Evolutionary conservation across 2,329 filamentous ascomycete species (phyloP), one percentile per base, ranked within the genome.

Genomic region (Arthrobotrys conoides): DNA sequence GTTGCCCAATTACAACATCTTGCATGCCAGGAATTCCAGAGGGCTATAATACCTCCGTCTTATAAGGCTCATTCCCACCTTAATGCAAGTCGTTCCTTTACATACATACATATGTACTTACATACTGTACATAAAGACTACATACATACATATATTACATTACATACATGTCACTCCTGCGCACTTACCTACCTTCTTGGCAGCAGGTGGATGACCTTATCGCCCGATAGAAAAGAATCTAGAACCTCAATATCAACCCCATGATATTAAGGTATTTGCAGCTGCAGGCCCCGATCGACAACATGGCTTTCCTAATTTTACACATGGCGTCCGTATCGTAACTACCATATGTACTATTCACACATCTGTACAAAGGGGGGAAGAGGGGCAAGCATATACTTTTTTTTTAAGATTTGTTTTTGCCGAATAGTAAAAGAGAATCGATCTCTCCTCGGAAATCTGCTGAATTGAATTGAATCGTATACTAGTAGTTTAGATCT

Each of bases 1-100:
- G 68, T 71, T 72, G 36, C 68, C 68, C 75, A 72, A 72, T 78
- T 78, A 71, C 61, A 72, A 77, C 73, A 55, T 66, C 61, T 18
- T 78, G 75, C 75, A 71, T 71, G 61, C 41, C 68, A 68, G 63
- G 53, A 67, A 68, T 61, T 69, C 65, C 53, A n/a, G 68, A 64
- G 69, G 69, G 61, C 59, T 67, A 68, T 72, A 72, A 48, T 71
- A 71, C n/a, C 36, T 61, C 73, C 38, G 53, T 71, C 53, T 63
- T 51, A 55, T 71, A 72, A 78, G 68, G 22, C 53, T 49, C 61
- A 76, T 67, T 68, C 71, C 55, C 64, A 68, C 71, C 20, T 67
- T 78, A 38, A 72, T 68, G 66, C 66, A 70, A 61, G 67, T 66
- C 61, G 71, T 51, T 76, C 55, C 65, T 73, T 67, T 55, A 73